Evolutionary conservation across 1,139 yeast species (phyloP), one percentile per base, ranked within the genome.

Genomic region (Sugiyamaella pinicola): DNA sequence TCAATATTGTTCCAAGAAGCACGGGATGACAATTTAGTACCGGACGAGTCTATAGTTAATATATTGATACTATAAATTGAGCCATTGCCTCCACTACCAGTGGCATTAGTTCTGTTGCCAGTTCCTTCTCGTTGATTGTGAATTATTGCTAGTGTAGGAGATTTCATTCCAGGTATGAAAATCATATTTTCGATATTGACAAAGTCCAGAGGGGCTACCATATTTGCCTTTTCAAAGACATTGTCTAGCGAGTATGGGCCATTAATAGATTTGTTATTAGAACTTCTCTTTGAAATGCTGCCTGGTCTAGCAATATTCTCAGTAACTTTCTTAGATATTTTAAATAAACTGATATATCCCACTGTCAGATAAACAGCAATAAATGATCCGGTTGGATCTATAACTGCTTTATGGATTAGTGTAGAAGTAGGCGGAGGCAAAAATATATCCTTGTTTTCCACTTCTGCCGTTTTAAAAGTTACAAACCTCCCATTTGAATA

Each of bases 101-200:
- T 33, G 13, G 18, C 29, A 33, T 17, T 21, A 26, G 43, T 21
- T 31, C 37, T 34, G 10, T 34, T 28, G 37, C 40, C 13, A 3
- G 17, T 39, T 15, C 35, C 28, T 18, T 46, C 44, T 13, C 29
- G 49, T 24, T 46, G 42, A n/a, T 28, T 37, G 38, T 51, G 34
- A 24, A 54, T 49, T 31, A 54, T 21, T 9, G 58, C 56, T 47
- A 55, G 26, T 12, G 55, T 43, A 10, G 58, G 51, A 2, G 47
- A 12, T 15, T 42, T 54, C 29, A 31, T 28, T 1, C 55, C 55
- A 4, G 52, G 37, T 9, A 58, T 47, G 43, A 58, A 58, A 12
- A 52, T 37, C 44, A 57, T 51, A 26, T 52, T 49, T 12, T 40
- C 19, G 13, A 51, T 34, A 35, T 50, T 44, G 17, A 47, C 55